phyloP scores from a whole-genome alignment of 306 rosid species.

The Pyrus bretschneideri region DNA sequence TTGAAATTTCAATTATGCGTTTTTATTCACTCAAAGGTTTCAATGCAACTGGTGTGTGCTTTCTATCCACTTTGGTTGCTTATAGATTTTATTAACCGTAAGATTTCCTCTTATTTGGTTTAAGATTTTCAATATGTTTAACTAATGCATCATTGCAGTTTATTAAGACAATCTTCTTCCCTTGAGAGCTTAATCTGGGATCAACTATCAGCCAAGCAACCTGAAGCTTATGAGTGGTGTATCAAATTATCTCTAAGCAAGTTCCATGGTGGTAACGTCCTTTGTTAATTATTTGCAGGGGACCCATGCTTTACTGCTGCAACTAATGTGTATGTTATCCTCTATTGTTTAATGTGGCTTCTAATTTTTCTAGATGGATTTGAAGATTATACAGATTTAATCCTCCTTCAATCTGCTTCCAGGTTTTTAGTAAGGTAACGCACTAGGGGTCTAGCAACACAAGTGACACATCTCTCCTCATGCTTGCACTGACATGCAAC shows the following conservation, averaged over 20 bases:
- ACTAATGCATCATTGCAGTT: constrained; percentile 52
- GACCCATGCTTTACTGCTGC: constrained; percentile 55
- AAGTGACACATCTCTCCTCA: constrained; percentile 57
- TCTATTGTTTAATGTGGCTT: constrained; percentile 11
- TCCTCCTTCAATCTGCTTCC: constrained; percentile 24
- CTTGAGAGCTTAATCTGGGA: constrained; percentile 79
- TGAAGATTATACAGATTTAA: constrained; percentile 13
- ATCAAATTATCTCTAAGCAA: constrained; percentile 58
- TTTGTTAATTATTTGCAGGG: constrained; percentile 57
- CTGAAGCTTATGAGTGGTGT: constrained; percentile 80
- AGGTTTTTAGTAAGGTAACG: constrained; percentile 54
- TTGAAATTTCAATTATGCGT: neutral
- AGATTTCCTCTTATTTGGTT: constrained; percentile 9
- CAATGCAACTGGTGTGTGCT: neutral
- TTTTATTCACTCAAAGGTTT: neutral
- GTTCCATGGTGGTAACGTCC: constrained; percentile 62
- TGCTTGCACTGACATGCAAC: constrained; percentile 73
- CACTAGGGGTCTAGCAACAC: constrained; percentile 36
- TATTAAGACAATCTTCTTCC: constrained; percentile 72
- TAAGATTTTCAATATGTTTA: constrained; percentile 17
- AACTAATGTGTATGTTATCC: constrained; percentile 52
- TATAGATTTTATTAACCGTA: neutral
- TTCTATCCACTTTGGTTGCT: neutral
- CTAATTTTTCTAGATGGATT: constrained; percentile 11
- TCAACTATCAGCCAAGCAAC: constrained; percentile 67